A percentile compares a stretch with the other conserved stretches of the same genome.
Evolutionary conservation across 2,329 filamentous ascomycete species (phyloP).

Genomic region (Monilinia fructigena): DNA sequence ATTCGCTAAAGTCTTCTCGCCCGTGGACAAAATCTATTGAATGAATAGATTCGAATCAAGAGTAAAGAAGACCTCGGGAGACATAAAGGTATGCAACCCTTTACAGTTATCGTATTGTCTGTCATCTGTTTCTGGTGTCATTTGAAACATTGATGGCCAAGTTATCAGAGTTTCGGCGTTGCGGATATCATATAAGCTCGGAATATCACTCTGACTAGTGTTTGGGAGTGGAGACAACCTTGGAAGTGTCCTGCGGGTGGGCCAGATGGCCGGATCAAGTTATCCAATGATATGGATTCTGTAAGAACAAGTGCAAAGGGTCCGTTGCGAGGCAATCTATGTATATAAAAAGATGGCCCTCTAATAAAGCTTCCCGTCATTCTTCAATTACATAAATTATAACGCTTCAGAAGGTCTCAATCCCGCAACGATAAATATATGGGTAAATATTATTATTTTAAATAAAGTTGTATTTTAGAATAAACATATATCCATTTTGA

Average conservation of each 20-base stretch:
- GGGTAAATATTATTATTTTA: no score
- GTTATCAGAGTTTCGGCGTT: constrained; percentile 21
- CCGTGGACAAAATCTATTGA: background rate
- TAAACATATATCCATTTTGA: no score
- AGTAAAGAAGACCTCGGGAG: background rate
- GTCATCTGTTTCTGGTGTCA: background rate
- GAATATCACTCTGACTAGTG: constrained; percentile 31
- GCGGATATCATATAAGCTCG: constrained; percentile 28
- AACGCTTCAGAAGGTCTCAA: no score
- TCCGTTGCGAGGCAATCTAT: constrained; percentile 24
- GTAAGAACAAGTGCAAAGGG: constrained; percentile 21
- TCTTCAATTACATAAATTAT: no score
- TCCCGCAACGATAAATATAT: no score
- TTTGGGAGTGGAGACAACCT: constrained; percentile 28
- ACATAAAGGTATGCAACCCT: constrained; percentile 18
- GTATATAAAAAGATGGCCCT: no score
- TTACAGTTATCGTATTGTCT: background rate
- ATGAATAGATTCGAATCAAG: background rate
- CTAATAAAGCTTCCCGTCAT: no score
- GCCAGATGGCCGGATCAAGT: constrained; percentile 35
- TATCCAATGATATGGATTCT: constrained; percentile 10
- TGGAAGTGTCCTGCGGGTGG: constrained; percentile 27
- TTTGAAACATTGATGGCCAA: background rate
- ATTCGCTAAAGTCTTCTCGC: background rate
- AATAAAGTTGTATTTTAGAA: no score